Evolutionary conservation across 306 rosid genomes (phyloP).

Genomic region (Cucurbita argyrosperma): DNA sequence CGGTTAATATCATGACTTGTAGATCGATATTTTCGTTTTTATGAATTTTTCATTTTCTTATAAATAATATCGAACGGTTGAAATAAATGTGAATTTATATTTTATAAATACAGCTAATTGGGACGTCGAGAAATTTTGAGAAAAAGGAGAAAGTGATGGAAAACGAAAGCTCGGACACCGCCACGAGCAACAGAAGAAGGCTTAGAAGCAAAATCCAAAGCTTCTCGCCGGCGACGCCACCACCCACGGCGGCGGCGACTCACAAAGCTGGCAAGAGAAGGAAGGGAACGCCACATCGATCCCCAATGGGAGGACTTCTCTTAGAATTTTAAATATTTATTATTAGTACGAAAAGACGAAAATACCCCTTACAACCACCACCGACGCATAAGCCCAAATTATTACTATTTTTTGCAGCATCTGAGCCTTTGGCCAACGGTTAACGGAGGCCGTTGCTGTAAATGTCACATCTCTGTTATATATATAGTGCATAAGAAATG

Average conservation of each 20-base stretch:
- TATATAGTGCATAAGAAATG: neutral
- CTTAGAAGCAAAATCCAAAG: conserved; percentile 22
- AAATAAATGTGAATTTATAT: neutral
- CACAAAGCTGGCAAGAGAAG: conserved; percentile 46
- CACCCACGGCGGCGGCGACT: conserved; percentile 31
- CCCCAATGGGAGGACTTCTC: conserved; percentile 58
- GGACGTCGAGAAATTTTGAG: conserved; percentile 38
- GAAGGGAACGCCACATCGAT: conserved; percentile 52
- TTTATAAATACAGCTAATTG: conserved; percentile 28
- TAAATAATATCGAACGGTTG: no score
- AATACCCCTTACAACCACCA: neutral
- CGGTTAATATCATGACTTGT: no score
- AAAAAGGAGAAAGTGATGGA: conserved; percentile 24
- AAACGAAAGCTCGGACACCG: conserved; percentile 27
- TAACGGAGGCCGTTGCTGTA: conserved; percentile 6
- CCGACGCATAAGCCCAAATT: neutral
- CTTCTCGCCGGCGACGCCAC: conserved; percentile 63
- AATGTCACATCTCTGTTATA: neutral
- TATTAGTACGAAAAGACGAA: neutral
- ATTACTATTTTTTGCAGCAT: neutral
- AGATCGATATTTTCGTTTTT: no score
- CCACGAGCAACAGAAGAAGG: conserved; percentile 16
- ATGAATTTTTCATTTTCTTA: no score
- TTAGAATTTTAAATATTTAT: conserved; percentile 25
- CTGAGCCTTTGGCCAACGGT: neutral